These are phyloP conservation scores for Ogataea parapolymorpha DNA, from an alignment of 805 yeast species.

Conservation along the genomic window DNA sequence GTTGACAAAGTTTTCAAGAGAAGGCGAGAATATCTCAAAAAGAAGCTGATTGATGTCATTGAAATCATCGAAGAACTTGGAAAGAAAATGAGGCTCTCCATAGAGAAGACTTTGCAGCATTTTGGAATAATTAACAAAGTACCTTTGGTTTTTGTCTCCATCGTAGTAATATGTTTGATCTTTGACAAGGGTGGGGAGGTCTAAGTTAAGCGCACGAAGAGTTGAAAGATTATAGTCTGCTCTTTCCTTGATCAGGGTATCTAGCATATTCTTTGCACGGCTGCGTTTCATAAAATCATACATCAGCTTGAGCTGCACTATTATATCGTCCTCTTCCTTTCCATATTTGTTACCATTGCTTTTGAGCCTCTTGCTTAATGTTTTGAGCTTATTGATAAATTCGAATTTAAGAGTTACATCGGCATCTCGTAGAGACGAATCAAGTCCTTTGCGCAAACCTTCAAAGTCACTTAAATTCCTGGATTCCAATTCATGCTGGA, in stretches of 20 bases:
- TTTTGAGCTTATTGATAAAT: constrained; percentile 42
- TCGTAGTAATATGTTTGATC: constrained; percentile 32
- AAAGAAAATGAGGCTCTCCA: constrained; percentile 20
- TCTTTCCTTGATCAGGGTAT: constrained; percentile 42
- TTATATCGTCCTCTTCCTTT: constrained; percentile 34
- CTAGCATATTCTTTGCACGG: constrained; percentile 29
- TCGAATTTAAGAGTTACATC: constrained; percentile 51
- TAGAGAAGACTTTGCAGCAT: constrained; percentile 11
- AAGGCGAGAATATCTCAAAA: constrained; percentile 55
- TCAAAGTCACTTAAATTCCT: constrained; percentile 48
- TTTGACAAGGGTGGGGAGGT: constrained; percentile 26
- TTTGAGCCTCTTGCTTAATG: constrained; percentile 39
- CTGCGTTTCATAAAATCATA: constrained; percentile 41
- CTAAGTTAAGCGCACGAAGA: constrained; percentile 44
- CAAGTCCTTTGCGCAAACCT: constrained; percentile 63
- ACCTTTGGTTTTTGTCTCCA: constrained; percentile 20
- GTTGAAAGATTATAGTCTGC: constrained; percentile 39
- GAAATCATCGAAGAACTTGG: constrained; percentile 35
- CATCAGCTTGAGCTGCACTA: constrained; percentile 39
- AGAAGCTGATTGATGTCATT: constrained; percentile 43
- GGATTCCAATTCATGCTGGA: constrained; percentile 14
- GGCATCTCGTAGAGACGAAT: constrained; percentile 51
- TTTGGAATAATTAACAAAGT: constrained; percentile 20
- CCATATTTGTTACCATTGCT: constrained; percentile 32
- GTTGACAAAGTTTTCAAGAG: constrained; percentile 37